Conservation (phyloP, 2,329 filamentous ascomycete species). For the Pseudocercospora macadamiae region DNA sequence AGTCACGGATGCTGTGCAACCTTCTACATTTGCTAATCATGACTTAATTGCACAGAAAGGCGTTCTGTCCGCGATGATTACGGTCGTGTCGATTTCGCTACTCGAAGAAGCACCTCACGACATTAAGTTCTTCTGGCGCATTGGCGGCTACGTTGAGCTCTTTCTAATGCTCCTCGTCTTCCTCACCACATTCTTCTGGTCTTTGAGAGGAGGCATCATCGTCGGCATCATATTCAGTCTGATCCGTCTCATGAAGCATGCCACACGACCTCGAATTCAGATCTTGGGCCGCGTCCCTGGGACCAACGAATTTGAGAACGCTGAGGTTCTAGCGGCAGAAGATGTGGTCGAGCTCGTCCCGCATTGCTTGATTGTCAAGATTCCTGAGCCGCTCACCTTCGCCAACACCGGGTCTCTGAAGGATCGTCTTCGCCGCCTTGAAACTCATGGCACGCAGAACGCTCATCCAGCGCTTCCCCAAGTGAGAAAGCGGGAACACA, state of each 20-base stretch:
- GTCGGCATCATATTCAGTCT: constrained; percentile 90
- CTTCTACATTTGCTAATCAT: not conserved
- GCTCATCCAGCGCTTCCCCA: constrained; percentile 87
- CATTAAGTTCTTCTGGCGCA: constrained; percentile 82
- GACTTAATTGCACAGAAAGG: constrained; percentile 67
- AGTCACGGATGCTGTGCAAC: constrained; percentile 42
- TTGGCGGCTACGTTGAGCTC: constrained; percentile 84
- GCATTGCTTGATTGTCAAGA: constrained; percentile 93
- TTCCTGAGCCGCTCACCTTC: constrained; percentile 94
- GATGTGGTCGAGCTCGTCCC: constrained; percentile 78
- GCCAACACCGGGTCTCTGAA: constrained; percentile 92
- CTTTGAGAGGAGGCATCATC: constrained; percentile 88
- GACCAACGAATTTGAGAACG: constrained; percentile 79
- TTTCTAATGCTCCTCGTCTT: constrained; percentile 89
- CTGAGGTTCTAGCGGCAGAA: constrained; percentile 56
- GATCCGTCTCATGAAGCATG: constrained; percentile 85
- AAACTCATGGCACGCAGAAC: constrained; percentile 82
- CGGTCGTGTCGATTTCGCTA: constrained; percentile 89
- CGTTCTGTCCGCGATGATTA: constrained; percentile 90
- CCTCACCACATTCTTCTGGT: constrained; percentile 90
- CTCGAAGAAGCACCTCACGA: constrained; percentile 96
- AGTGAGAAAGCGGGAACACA: constrained; percentile 75
- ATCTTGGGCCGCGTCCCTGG: constrained; percentile 89
- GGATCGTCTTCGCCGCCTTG: constrained; percentile 76
- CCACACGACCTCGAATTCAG: constrained; percentile 90